Conservation (phyloP, 2,329 filamentous ascomycete genomes). For the Teratosphaeria epicoccoides region DNA sequence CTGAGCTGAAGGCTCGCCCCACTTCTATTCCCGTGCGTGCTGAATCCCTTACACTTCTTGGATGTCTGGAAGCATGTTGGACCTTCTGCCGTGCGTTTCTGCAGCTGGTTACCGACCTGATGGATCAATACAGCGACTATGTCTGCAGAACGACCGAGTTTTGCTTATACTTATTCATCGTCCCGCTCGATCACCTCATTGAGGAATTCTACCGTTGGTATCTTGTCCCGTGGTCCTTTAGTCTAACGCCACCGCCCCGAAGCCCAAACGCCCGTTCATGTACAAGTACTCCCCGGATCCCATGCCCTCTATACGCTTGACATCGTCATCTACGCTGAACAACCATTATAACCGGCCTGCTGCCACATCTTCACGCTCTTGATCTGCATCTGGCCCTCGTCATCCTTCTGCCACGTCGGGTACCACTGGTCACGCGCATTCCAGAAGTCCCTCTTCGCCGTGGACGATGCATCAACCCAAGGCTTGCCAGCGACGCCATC, state of each 20-base stretch:
- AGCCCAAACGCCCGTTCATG: background rate
- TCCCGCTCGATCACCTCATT: background rate
- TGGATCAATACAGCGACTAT: background rate
- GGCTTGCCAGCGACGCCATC: constrained; percentile 64
- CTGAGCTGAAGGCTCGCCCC: background rate
- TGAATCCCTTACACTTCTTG: background rate
- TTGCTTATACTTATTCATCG: background rate
- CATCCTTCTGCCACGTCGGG: constrained; percentile 27
- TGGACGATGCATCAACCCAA: constrained; percentile 60
- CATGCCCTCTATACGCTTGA: background rate
- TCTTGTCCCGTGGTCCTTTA: background rate
- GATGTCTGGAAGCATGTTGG: background rate
- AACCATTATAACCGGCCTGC: constrained; percentile 39
- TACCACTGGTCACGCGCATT: constrained; percentile 32
- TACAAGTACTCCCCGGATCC: background rate
- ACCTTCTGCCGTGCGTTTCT: background rate
- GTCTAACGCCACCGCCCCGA: background rate
- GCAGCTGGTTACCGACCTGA: background rate
- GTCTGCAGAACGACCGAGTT: background rate
- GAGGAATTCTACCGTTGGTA: background rate
- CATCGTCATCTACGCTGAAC: constrained; percentile 11
- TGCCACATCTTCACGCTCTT: constrained; percentile 38
- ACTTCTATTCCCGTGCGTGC: background rate
- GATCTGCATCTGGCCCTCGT: constrained; percentile 33
- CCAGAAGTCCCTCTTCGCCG: constrained; percentile 70